Base-by-base conservation (phyloP, 192 early-diverging fungal species). In the Umbelopsis sp. region DNA sequence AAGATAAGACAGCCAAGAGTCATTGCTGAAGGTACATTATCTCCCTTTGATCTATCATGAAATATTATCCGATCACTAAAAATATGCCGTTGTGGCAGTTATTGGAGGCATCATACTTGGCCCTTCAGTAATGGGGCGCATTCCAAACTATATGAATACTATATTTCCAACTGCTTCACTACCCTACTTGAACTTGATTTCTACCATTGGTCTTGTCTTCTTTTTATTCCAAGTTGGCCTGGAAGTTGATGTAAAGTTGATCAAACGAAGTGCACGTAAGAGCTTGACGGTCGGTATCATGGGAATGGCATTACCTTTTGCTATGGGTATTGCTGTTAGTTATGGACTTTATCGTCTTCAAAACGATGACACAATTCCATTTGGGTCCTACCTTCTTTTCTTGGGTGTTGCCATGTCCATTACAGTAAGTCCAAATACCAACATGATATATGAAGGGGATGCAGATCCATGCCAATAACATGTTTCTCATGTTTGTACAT, bases 381-480 rank as follows among this genome's bases (percentile, higher is more conserved):
- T 94, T 78, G 71, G 78, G 17, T 90, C 82, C 21, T 97, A 95
- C 74, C 54, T 98, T 22, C 86, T 96, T 62, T 97, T 96, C 78
- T 81, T 86, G 25, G 95, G 95, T 47, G 96, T 97, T 8, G 93
- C 94, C 51, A 95, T 97, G 91, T 82, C 91, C 36, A 95, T 97
- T 71, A 98, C 95, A 0, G 81, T 85, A 81, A 72, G 78, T 53
- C 17, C 12, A 45, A 45, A 16, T 21, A 3, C 24, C 22, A 47
- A 49, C 47, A 51, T 45, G 20, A 26, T 41, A 24, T 53, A 50
- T 10, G 6, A n/a, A 3, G 36, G 7, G 9, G 25, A 47, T 38
- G 38, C 69, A 5, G 34, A 22, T 56, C 25, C 62, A 22, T 26
- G 26, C 5, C 21, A 25, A 10, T 59, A 8, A 38, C 24, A 20